Evolutionary conservation across 176 grass and related monocot genomes (phyloP).

Genomic region (Oryza nivara): DNA sequence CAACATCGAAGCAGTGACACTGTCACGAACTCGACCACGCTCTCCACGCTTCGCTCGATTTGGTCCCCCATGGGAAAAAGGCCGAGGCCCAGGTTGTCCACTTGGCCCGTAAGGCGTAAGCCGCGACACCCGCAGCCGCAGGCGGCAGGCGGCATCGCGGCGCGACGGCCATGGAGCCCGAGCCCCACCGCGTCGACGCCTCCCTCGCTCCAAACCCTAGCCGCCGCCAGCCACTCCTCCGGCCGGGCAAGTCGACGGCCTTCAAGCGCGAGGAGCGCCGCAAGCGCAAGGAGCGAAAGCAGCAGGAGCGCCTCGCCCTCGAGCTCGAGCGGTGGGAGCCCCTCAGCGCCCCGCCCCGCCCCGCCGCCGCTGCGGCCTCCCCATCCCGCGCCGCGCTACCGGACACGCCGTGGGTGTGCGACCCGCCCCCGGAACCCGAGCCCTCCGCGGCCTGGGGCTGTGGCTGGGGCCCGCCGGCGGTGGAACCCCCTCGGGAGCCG

Average conservation of each 20-base stretch:
- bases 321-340: constrained; percentile 59
- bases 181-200: constrained; percentile 6
- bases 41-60: not conserved
- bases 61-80: not conserved
- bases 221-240: constrained; percentile 38
- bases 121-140: too few species aligned
- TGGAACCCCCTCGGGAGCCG: not conserved
- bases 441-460: constrained; percentile 43
- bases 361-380: constrained; percentile 1
- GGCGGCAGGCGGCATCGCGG: too few species aligned
- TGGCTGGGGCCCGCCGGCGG: constrained; percentile 35
- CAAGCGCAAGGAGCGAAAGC: constrained; percentile 68
- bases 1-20: not conserved
- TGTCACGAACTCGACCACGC: not conserved
- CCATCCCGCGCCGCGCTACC: not conserved
- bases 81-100: too few species aligned
- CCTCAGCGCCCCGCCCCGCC: constrained; percentile 38
- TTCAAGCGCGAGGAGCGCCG: constrained; percentile 87
- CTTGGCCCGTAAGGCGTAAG: too few species aligned
- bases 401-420: constrained; percentile 67
- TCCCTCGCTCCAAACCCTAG: constrained; percentile 37
- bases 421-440: constrained; percentile 36
- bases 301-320: constrained; percentile 47
- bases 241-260: constrained; percentile 57
- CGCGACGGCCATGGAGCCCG: constrained; percentile 42